These are phyloP conservation scores for Lasiodiplodia sp. DNA, from an alignment of 2,329 filamentous ascomycete species.

Conservation along the genomic window DNA sequence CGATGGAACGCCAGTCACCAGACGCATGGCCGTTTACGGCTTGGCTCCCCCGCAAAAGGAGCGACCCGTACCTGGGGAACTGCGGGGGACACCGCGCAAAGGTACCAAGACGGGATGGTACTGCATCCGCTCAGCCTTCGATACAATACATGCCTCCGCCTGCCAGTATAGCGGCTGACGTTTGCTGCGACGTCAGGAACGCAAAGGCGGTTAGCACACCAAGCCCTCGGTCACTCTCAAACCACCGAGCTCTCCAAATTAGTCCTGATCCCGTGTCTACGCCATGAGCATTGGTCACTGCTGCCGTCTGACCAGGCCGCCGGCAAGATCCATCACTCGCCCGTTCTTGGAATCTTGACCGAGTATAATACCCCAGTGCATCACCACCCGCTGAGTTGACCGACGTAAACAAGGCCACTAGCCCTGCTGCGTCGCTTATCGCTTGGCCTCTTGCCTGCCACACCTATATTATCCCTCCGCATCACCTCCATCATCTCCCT, in stretches of 20 bases:
- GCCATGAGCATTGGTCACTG: not conserved
- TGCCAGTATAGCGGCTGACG: not conserved
- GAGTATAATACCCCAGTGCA: not conserved
- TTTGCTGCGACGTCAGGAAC: not conserved
- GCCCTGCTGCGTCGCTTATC: conserved; percentile 6
- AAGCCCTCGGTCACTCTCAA: conserved; percentile 8
- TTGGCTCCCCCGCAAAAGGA: conserved; percentile 2
- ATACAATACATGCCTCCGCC: not conserved
- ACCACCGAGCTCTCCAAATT: conserved; percentile 2
- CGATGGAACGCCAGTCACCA: conserved; percentile 1
- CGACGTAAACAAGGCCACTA: not conserved
- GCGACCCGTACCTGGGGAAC: conserved; percentile 7
- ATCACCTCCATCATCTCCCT: not conserved
- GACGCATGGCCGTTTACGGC: not conserved
- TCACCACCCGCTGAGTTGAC: not conserved
- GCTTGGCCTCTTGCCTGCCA: conserved; percentile 3
- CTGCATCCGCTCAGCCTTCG: not conserved
- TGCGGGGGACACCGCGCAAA: conserved; percentile 1
- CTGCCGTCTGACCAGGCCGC: not conserved
- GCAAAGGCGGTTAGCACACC: conserved; percentile 8
- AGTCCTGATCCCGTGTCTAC: not conserved
- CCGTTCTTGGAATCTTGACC: conserved; percentile 1
- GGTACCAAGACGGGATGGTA: not conserved
- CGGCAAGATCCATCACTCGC: not conserved
- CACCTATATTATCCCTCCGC: not conserved